phyloP scores from a whole-genome alignment of 2,329 filamentous ascomycete genomes.

The Xylaria digitata region DNA sequence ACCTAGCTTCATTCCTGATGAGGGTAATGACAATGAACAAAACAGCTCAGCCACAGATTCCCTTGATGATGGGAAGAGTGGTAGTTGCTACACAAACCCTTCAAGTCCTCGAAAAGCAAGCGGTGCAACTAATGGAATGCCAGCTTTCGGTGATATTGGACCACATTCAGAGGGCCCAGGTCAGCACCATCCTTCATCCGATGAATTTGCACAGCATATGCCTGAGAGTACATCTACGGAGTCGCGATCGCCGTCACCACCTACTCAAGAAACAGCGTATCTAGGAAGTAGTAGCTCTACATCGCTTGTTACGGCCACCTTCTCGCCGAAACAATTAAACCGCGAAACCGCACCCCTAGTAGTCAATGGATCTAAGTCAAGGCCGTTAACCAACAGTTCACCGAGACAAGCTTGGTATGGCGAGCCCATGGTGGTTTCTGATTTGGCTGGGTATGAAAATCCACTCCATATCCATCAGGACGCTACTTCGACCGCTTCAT shows the following conservation, averaged over 20 bases:
- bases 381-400: slow-evolving; percentile 45
- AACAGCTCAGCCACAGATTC: slow-evolving; percentile 57
- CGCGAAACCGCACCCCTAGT: slow-evolving; percentile 54
- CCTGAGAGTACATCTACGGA: slow-evolving; percentile 67
- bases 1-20: slow-evolving; percentile 68
- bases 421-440: slow-evolving; percentile 44
- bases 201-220: slow-evolving; percentile 65
- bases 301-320: slow-evolving; percentile 55
- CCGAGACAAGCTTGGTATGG: slow-evolving; percentile 46
- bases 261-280: slow-evolving; percentile 57
- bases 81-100: slow-evolving; percentile 54
- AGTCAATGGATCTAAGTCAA: slow-evolving; percentile 56
- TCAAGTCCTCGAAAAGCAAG: slow-evolving; percentile 47
- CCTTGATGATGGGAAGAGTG: slow-evolving; percentile 60
- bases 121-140: slow-evolving; percentile 54
- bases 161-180: slow-evolving; percentile 52
- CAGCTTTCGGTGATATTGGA: slow-evolving; percentile 61
- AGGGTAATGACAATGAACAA: slow-evolving; percentile 59
- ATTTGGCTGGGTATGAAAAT: slow-evolving; percentile 52
- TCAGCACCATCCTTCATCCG: slow-evolving; percentile 63
- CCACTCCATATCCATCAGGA: slow-evolving; percentile 54
- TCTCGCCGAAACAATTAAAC: slow-evolving; percentile 52
- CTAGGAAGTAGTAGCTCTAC: slow-evolving; percentile 52
- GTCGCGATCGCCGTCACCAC: slow-evolving; percentile 67
- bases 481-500: slow-evolving; percentile 42